Conservation (phyloP, 192 early-diverging fungal species). For the Martensiomyces pterosporus region DNA sequence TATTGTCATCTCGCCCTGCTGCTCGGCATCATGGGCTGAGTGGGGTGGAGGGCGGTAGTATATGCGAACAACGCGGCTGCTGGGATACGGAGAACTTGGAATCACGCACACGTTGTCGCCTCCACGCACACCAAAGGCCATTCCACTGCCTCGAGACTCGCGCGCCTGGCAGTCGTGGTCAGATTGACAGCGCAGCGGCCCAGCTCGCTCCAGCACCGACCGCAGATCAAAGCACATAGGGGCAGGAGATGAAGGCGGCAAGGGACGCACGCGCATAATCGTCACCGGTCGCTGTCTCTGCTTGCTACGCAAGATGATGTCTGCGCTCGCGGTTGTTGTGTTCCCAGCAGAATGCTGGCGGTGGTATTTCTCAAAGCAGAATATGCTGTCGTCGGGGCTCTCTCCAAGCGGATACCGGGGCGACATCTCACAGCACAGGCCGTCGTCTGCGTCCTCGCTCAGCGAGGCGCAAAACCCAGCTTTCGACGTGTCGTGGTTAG, state of each 20-base stretch:
- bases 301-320: background rate
- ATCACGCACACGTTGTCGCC: conserved; percentile 10
- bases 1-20: conserved; percentile 2
- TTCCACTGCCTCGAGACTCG: background rate
- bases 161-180: conserved; percentile 13
- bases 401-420: conserved; percentile 29
- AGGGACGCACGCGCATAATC: background rate
- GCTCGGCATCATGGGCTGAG: too few species aligned
- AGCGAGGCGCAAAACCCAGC: conserved; percentile 19
- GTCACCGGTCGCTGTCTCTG: too few species aligned
- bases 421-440: conserved; percentile 47
- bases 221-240: conserved; percentile 34
- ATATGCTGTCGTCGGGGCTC: conserved; percentile 34
- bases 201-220: conserved; percentile 11
- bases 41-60: conserved; percentile 8
- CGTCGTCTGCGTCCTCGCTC: conserved; percentile 29
- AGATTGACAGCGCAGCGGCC: conserved; percentile 10
- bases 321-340: background rate
- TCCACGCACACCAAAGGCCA: background rate
- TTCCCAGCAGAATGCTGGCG: too few species aligned
- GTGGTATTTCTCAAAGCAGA: conserved; percentile 28
- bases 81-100: conserved; percentile 25
- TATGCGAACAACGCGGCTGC: conserved; percentile 32
- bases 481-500: conserved; percentile 12
- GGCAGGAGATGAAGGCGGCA: background rate